These are phyloP conservation scores for Monilinia vaccinii-corymbosi DNA, from an alignment of 2,329 filamentous ascomycete species.

Conservation along the genomic window DNA sequence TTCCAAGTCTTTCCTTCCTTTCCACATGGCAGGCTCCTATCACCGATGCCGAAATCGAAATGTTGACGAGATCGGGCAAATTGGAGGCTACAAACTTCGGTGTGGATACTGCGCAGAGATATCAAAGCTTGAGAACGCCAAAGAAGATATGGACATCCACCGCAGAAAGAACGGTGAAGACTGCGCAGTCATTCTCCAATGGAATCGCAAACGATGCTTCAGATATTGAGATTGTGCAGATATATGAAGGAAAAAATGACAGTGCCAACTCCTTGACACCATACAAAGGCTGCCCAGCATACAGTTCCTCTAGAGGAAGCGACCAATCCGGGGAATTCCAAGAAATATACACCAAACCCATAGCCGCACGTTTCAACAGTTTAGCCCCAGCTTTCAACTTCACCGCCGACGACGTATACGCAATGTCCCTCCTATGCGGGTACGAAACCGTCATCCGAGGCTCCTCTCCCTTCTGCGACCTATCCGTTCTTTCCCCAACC, in stretches of 20 bases:
- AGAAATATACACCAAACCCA: constrained; percentile 39
- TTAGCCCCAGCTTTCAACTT: constrained; percentile 43
- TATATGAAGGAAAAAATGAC: constrained; percentile 38
- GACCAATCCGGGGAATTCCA: constrained; percentile 35
- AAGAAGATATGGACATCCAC: constrained; percentile 43
- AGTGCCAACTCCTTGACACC: constrained; percentile 46
- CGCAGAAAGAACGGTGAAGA: constrained; percentile 41
- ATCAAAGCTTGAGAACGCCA: constrained; percentile 34
- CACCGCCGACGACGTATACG: constrained; percentile 40
- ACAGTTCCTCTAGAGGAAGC: constrained; percentile 40
- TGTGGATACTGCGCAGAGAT: constrained; percentile 24
- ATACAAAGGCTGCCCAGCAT: constrained; percentile 43
- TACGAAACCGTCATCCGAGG: constrained; percentile 43
- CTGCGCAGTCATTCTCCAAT: constrained; percentile 38
- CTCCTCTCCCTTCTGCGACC: constrained; percentile 37
- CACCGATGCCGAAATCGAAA: constrained; percentile 22
- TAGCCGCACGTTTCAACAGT: constrained; percentile 38
- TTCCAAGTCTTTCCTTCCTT: constrained; percentile 23
- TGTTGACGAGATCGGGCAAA: constrained; percentile 23
- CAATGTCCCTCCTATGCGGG: constrained; percentile 41
- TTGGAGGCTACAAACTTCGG: constrained; percentile 23
- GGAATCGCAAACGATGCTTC: constrained; percentile 37
- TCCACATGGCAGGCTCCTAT: constrained; percentile 24
- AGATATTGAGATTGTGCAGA: constrained; percentile 35
- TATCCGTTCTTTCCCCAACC: constrained; percentile 36